Base-by-base conservation (phyloP, 805 yeast genomes). In the Wickerhamomyces silvicola region DNA sequence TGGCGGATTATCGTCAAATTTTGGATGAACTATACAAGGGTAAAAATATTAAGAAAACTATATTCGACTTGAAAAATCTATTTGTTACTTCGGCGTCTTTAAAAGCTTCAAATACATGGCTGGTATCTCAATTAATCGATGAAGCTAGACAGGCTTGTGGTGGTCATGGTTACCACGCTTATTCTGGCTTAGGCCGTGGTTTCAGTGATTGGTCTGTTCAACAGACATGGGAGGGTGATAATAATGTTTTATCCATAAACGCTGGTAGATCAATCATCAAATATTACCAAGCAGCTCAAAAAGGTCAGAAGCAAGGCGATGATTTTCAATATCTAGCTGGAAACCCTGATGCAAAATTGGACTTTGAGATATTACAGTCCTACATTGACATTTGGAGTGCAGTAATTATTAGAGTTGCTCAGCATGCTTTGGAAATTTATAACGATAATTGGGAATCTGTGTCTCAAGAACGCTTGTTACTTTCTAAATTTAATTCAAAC, bases 141-240 rank as follows among this genome's bases (percentile, higher is more conserved):
- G 88, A 87, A 62, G 74, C 87, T 43, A 75, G 97, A 62, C 97
- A 88, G 61, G 72, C 94, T 2, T 87, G 95, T 60, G 96, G 97
- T 57, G 97, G 97, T 20, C 95, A 84, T 59, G 97, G 97, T 24
- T 88, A 88, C 62, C 85, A 94, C 16, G 76, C 87, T n/a, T 88
- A 88, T 60, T 76, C 85, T 43, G 95, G 88, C 2, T 83, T 88
- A 54, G 95, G 94, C 24, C 84, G 81, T 54, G 87, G 87, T 10
- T 85, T 76, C 64, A 72, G 72, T 41, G 97, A 88, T 57, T 90
- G 94, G 85, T 95, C 83, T n/a, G 96, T 88, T 24, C 96, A 88
- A 63, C 87, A 95, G 60, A 88, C 97, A 13, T 88, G 97, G 97
- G 97, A 88, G 65, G 97, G 97, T 59, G 97, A 88, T 59, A 88